These are phyloP conservation scores for Taphrina betulina DNA, from an alignment of 1,139 yeast genomes.

Conservation along the genomic window DNA sequence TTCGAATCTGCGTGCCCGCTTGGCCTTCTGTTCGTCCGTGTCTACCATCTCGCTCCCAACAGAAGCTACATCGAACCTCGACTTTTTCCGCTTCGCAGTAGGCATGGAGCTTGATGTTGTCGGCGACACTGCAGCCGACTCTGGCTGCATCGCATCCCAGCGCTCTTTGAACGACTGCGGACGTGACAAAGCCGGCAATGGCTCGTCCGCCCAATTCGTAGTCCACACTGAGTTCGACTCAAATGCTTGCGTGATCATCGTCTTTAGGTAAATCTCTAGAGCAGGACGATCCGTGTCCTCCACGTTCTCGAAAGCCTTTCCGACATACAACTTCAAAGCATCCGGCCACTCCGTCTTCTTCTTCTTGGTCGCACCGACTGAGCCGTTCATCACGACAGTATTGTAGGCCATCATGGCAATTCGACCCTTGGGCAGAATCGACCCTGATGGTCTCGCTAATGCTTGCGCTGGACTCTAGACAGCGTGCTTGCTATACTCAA, in stretches of 20 bases:
- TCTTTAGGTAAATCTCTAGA: conserved; percentile 51
- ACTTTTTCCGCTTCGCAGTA: conserved; percentile 33
- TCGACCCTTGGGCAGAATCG: too few species aligned
- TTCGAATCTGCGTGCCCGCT: conserved; percentile 21
- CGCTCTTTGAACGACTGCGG: conserved; percentile 43
- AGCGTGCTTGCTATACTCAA: too few species aligned
- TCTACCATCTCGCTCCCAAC: conserved; percentile 34
- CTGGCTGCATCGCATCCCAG: conserved; percentile 26
- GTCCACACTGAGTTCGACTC: conserved; percentile 50
- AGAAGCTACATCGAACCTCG: conserved; percentile 30
- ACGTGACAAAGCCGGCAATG: conserved; percentile 48
- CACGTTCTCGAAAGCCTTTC: conserved; percentile 50
- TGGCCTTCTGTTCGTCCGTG: conserved; percentile 28
- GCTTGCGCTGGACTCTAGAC: too few species aligned
- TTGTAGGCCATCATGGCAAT: conserved; percentile 5
- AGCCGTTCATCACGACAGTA: neutral
- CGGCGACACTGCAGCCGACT: conserved; percentile 36
- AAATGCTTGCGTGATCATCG: conserved; percentile 55
- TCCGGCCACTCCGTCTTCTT: conserved; percentile 50
- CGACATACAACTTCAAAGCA: conserved; percentile 52
- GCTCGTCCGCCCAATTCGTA: conserved; percentile 56
- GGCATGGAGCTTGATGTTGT: conserved; percentile 10
- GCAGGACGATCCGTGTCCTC: conserved; percentile 38
- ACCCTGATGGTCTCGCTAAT: too few species aligned
- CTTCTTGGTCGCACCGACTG: conserved; percentile 2